These are phyloP conservation scores for Lichtheimia ornata DNA, from an alignment of 371 early-diverging fungal genomes.

Conservation along the genomic window DNA sequence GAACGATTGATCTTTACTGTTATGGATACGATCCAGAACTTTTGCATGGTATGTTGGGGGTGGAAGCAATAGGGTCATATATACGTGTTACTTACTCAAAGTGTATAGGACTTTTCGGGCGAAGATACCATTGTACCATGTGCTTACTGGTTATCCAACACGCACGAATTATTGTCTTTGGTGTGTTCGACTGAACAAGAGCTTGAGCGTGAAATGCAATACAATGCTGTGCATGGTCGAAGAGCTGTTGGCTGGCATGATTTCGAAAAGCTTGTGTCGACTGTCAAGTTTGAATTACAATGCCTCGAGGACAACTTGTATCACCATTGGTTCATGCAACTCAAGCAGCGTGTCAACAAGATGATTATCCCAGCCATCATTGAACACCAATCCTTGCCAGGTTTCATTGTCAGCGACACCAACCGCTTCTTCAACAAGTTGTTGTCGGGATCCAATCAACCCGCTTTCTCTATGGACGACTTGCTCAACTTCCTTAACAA, in stretches of 20 bases:
- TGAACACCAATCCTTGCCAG: conserved; percentile 89
- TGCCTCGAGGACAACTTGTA: conserved; percentile 70
- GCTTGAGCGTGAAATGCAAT: conserved; percentile 47
- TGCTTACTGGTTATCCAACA: conserved; percentile 94
- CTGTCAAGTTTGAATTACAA: conserved; percentile 67
- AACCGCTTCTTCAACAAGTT: conserved; percentile 84
- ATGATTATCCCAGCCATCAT: conserved; percentile 94
- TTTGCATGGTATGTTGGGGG: conserved; percentile 55
- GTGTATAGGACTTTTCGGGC: conserved; percentile 32
- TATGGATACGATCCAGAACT: conserved; percentile 84
- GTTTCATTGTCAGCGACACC: conserved; percentile 83
- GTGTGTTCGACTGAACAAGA: conserved; percentile 49
- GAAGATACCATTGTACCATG: conserved; percentile 69
- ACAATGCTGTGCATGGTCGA: conserved; percentile 43
- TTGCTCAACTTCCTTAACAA: conserved; percentile 89
- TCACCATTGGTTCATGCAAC: conserved; percentile 88
- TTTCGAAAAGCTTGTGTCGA: conserved; percentile 64
- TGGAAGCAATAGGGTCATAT: conserved; percentile 15
- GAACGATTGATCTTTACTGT: conserved; percentile 81
- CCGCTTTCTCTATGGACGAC: conserved; percentile 89
- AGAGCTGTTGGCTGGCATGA: conserved; percentile 57
- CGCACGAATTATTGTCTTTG: conserved; percentile 85
- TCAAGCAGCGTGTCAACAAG: conserved; percentile 90
- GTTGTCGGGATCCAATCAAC: conserved; percentile 70
- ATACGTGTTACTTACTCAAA: background rate